These are phyloP conservation scores for Fraxinus cuspidata DNA, from an alignment of 257 asterid genomes.

Conservation along the genomic window DNA sequence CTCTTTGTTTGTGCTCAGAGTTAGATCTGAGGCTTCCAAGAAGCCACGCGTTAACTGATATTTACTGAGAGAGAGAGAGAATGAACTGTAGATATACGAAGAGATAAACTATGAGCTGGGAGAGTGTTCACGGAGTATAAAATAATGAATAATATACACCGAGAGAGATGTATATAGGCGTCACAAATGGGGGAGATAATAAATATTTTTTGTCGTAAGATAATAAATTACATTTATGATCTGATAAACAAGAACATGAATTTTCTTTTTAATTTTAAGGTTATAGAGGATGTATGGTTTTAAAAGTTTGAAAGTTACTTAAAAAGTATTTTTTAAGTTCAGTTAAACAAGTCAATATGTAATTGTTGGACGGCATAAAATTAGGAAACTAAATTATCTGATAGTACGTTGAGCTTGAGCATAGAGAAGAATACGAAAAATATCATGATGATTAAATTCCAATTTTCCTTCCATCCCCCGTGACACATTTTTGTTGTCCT, in stretches of 20 bases:
- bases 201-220: not conserved
- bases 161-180: not conserved
- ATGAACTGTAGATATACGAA: constrained; percentile 18
- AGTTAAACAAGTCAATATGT: too few relatives aligned
- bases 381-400: too few relatives aligned
- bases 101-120: constrained; percentile 44
- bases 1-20: constrained; percentile 33
- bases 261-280: too few relatives aligned
- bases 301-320: too few relatives aligned
- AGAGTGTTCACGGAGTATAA: constrained; percentile 4
- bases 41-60: constrained; percentile 39
- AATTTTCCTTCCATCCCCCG: too few relatives aligned
- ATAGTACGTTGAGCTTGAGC: too few relatives aligned
- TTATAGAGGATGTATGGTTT: too few relatives aligned
- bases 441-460: too few relatives aligned
- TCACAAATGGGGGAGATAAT: not conserved
- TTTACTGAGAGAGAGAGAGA: not conserved
- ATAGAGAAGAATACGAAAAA: too few relatives aligned
- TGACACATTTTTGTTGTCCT: too few relatives aligned
- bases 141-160: constrained; percentile 13
- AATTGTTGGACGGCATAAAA: too few relatives aligned
- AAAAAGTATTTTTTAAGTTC: too few relatives aligned
- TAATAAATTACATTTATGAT: not conserved
- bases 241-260: not conserved
- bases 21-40: constrained; percentile 49